phyloP scores from a whole-genome alignment of 139 green algal genomes.

The Nannochloris sp. region DNA sequence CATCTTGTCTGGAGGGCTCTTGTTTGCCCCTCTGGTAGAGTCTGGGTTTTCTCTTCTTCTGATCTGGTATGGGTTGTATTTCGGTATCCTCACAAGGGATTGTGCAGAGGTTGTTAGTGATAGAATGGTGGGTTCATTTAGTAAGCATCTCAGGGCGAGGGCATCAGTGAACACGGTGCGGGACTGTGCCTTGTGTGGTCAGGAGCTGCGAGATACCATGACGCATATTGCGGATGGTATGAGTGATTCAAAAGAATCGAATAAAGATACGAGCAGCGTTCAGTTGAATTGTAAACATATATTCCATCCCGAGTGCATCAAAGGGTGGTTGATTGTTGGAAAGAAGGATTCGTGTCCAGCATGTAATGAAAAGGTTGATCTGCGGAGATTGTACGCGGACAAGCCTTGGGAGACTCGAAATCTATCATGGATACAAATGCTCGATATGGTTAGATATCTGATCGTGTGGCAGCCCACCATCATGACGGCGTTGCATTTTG shows the following conservation, averaged over 20 bases:
- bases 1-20: slow-evolving; percentile 40
- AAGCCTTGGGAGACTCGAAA: slow-evolving; percentile 64
- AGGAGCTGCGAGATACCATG: slow-evolving; percentile 47
- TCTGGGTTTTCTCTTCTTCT: slow-evolving; percentile 19
- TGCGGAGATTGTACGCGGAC: slow-evolving; percentile 43
- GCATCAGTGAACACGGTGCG: slow-evolving; percentile 14
- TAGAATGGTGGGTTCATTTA: slow-evolving; percentile 34
- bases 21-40: slow-evolving; percentile 29
- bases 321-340: slow-evolving; percentile 80
- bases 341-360: slow-evolving; percentile 71
- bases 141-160: no score
- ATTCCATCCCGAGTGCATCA: slow-evolving; percentile 79
- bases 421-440: slow-evolving; percentile 66
- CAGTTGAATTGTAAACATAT: slow-evolving; percentile 79
- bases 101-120: slow-evolving; percentile 73
- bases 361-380: slow-evolving; percentile 70
- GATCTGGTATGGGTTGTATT: slow-evolving; percentile 83
- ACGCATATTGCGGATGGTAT: slow-evolving; percentile 1
- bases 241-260: not conserved
- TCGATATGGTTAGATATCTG: slow-evolving; percentile 65
- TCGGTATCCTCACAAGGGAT: slow-evolving; percentile 76
- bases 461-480: slow-evolving; percentile 66
- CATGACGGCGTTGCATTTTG: slow-evolving; percentile 40
- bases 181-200: slow-evolving; percentile 70
- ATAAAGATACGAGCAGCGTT: slow-evolving; percentile 1